These are phyloP conservation scores for Clarireedia homoeocarpa DNA, from an alignment of 2,329 filamentous ascomycete genomes.

Conservation along the genomic window DNA sequence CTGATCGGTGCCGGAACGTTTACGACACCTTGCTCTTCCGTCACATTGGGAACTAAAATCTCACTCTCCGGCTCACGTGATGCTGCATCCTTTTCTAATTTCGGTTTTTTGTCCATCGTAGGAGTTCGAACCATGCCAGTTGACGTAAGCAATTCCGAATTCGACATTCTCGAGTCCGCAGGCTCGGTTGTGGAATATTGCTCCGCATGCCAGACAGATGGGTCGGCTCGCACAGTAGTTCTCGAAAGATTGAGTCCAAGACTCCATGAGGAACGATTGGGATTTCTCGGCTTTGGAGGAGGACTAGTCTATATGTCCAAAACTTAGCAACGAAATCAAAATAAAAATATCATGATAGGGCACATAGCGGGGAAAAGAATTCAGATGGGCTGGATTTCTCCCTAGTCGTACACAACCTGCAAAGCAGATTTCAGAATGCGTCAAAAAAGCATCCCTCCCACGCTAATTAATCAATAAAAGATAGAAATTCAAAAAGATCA, in stretches of 20 bases:
- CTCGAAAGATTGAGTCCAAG: conserved; percentile 17
- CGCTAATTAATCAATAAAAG: conserved; percentile 23
- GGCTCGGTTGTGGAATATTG: conserved; percentile 1
- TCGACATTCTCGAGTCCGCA: not conserved
- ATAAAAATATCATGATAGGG: conserved; percentile 22
- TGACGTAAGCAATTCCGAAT: not conserved
- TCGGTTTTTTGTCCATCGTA: not conserved
- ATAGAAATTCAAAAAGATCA: conserved; percentile 18
- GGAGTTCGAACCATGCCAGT: not conserved
- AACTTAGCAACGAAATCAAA: conserved; percentile 20
- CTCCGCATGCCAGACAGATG: not conserved
- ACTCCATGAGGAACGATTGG: conserved; percentile 40
- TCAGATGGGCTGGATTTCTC: conserved; percentile 25
- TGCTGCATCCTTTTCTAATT: not conserved
- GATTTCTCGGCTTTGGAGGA: conserved; percentile 30
- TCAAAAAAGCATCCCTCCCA: conserved; percentile 12
- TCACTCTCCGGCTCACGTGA: conserved; percentile 9
- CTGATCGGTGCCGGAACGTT: conserved; percentile 28
- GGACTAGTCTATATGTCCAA: conserved; percentile 29
- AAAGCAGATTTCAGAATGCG: conserved; percentile 25
- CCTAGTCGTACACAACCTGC: conserved; percentile 29
- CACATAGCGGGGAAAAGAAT: conserved; percentile 21
- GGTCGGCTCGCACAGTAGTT: not conserved
- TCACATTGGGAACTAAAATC: conserved; percentile 12
- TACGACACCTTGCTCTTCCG: conserved; percentile 2